Evolutionary conservation across 164 flowering plant species (phyloP), one percentile per base, ranked within the genome.

Genomic region (Nymphaea thermarum): DNA sequence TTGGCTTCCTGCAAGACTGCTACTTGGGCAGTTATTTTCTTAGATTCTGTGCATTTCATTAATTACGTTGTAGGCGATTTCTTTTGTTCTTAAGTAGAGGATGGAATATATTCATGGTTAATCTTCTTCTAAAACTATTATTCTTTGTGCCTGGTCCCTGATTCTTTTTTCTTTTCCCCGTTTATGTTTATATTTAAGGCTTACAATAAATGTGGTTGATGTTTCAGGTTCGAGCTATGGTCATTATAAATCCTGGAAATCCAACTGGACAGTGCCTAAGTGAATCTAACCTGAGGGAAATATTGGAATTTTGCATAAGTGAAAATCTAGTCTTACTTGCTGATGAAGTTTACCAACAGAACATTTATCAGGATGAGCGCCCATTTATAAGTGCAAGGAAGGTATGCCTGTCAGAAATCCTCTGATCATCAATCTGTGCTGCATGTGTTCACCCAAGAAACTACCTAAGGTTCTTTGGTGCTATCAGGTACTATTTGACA

Each of bases 241-340:
- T 91, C 68, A 94, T 94, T 71, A 94, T 94, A 75, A 94, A 94
- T 80, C 99, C 99, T 62, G 98, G 98, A 44, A 94, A 94, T 70
- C 98, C 98, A 2, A 94, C 99, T 43, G 97, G 99, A 44, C 99
- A 94, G 76, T 91, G 97, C 74, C 89, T 94, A 59, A 91, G 99
- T 76, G 85, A 68, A 79, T 84, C 90, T 53, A 91, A 91, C 82
- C 71, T 94, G 51, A 78, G 79, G 77, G 96, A 90, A 74, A 72
- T 94, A 60, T 12, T 94, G 69, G 72, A 43, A 6, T 94, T 85
- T 76, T 94, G 99, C 74, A 80, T 66, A 82, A 83, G 79, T 69
- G 89, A 94, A 73, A 81, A 82, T 62, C 65, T 94, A 60, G 99
- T 77, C 63, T 80, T 94, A 77, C 88, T 94, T 66, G 99, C 87